Percentiles rank a stretch among this genome's conserved stretches.
Evolutionary conservation across 345 rosid genomes (phyloP).

Genomic region (Schrenkiella parvula): DNA sequence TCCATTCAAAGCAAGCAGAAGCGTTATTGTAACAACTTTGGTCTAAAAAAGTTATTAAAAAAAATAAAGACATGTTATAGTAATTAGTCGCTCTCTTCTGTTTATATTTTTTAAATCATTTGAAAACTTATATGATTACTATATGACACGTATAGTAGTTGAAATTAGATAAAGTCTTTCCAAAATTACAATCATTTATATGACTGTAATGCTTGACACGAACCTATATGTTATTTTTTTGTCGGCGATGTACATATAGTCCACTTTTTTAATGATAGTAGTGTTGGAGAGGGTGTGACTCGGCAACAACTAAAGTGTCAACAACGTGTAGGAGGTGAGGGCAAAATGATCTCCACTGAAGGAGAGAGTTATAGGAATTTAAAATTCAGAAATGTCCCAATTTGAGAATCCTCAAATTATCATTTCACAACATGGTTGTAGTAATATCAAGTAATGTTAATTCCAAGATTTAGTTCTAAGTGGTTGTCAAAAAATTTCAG

Average conservation of each 20-base stretch:
- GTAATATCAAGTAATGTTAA: too few species aligned
- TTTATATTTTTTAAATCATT: neutral
- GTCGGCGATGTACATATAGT: neutral
- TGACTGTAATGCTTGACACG: slow-evolving; percentile 17
- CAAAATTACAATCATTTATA: slow-evolving; percentile 12
- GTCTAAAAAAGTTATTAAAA: neutral
- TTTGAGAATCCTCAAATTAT: too few species aligned
- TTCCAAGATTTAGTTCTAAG: too few species aligned
- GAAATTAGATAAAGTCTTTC: neutral
- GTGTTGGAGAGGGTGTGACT: neutral
- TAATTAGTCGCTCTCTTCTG: neutral
- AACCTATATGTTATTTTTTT: slow-evolving; percentile 1
- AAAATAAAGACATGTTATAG: slow-evolving; percentile 3
- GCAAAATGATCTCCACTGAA: neutral
- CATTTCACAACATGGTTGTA: too few species aligned
- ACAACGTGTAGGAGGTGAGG: neutral
- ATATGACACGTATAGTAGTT: slow-evolving; percentile 10
- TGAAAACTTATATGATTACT: neutral
- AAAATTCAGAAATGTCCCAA: neutral
- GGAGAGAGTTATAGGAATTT: neutral
- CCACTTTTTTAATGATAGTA: neutral
- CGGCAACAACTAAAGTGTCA: neutral
- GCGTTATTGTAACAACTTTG: neutral
- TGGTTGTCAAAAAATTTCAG: too few species aligned
- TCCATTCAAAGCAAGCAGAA: neutral